Base-by-base conservation (phyloP, 1,284 basidiomycete genomes). In the Schizophyllum commune region DNA sequence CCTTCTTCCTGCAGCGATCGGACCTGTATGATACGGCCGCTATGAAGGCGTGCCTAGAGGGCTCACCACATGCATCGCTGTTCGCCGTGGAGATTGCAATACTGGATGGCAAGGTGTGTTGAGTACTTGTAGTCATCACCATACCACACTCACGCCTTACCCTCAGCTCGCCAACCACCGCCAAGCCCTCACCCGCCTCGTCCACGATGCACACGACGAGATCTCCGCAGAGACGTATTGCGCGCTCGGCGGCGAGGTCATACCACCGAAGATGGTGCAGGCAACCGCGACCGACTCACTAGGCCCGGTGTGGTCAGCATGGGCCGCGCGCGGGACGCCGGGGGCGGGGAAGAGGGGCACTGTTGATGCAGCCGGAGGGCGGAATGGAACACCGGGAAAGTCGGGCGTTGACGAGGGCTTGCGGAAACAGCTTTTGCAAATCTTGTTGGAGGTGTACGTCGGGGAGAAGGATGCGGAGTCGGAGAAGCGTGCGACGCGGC, bases 191-290 rank as follows among this genome's bases (percentile, higher is more conserved):
- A 74, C 82, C 6, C 78, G 83, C 1, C 82, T 97, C 7, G 88
- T 89, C 1, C 80, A 86, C 64, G 82, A 84, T 21, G 74, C 96
- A 3, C 81, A 82, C 52, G 94, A 96, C 71, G 77, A 84, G 0
- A 75, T 83, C 0, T 89, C 90, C 0, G 91, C 92, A 0, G 92
- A 95, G 71, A 82, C 85, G 1, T 95, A 94, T 73, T 92, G 92
- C 70, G 80, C 87, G 9, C 80, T 91, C 56, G 83, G 85, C 32
- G 86, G 92, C 34, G 80, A 85, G 56, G 81, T 96, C 27, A 74
- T 94, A 0, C 79, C 88, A 0, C 74, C 79, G 0, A 88, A 84
- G 65, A 76, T 84, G 0, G 86, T 87, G 0, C 74, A 79, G 32
- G 65, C 75, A 0, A 74, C 86, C 32, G 82, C 81, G 2, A 80